A percentile compares a stretch with the other conserved stretches of the same genome.
Evolutionary conservation across 2,329 filamentous ascomycete species (phyloP).

Genomic region (Achaetomium macrosporum): DNA sequence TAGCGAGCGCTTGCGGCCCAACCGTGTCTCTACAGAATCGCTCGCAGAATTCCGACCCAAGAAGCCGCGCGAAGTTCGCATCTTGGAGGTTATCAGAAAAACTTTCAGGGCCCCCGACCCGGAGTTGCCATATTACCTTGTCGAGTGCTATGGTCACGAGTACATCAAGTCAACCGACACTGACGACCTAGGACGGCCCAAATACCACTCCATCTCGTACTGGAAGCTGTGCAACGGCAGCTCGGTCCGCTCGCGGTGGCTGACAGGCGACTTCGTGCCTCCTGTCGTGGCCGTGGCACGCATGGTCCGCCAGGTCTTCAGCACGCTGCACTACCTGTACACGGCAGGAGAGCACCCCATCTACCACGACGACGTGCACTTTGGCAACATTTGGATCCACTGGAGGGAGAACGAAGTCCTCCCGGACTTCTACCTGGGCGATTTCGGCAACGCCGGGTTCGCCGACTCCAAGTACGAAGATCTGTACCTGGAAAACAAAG

Average conservation of each 20-base stretch:
- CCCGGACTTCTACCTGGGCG: constrained; percentile 12
- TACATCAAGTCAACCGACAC: constrained; percentile 1
- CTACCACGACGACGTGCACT: constrained; percentile 1
- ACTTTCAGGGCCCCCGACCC: background rate
- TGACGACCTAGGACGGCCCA: background rate
- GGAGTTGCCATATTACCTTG: background rate
- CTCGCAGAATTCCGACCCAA: background rate
- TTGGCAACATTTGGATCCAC: constrained; percentile 7
- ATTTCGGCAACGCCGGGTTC: constrained; percentile 2
- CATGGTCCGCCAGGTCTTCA: constrained; percentile 10
- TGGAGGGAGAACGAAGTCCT: background rate
- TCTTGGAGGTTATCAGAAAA: background rate
- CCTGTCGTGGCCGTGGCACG: background rate
- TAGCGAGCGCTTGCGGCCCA: background rate
- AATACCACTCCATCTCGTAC: constrained; percentile 9
- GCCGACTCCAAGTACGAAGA: background rate
- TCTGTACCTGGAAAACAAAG: background rate
- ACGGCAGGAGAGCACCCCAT: background rate
- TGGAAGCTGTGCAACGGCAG: constrained; percentile 13
- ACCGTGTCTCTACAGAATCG: background rate
- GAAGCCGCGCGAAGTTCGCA: background rate
- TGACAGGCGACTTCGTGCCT: background rate
- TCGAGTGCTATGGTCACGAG: constrained; percentile 3
- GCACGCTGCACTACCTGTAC: constrained; percentile 7
- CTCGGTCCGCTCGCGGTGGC: background rate